Percentiles rank a stretch among this genome's conserved stretches.
phyloP scores from a whole-genome alignment of 371 early-diverging fungal species.

The Hamiltosporidium tvaerminnensis region DNA sequence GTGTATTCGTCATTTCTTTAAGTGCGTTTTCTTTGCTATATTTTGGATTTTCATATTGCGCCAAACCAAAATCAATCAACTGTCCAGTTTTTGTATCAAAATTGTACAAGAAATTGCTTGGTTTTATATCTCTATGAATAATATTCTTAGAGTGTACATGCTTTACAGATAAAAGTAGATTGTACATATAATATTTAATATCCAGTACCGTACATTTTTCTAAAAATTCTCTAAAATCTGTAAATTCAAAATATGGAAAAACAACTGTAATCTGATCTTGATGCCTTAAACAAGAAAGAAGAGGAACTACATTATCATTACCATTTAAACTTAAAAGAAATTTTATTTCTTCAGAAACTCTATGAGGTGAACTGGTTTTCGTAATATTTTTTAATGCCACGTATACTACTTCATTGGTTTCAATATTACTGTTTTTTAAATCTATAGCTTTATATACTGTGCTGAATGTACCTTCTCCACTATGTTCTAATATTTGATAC shows the following conservation, averaged over 20 bases:
- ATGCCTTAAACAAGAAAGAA: slow-evolving; percentile 65
- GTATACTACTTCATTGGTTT: no score
- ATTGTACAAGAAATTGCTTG: slow-evolving; percentile 79
- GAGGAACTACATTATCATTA: slow-evolving; percentile 56
- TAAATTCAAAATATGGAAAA: slow-evolving; percentile 68
- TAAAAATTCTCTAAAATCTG: slow-evolving; percentile 63
- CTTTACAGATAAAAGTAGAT: slow-evolving; percentile 60
- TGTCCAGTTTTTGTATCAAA: slow-evolving; percentile 59
- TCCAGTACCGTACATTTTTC: slow-evolving; percentile 55
- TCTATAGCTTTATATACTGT: slow-evolving; percentile 81
- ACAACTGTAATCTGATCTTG: slow-evolving; percentile 68
- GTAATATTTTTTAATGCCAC: slow-evolving; percentile 1
- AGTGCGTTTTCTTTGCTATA: slow-evolving; percentile 4
- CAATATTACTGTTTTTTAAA: slow-evolving; percentile 59
- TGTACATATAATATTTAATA: slow-evolving; percentile 63
- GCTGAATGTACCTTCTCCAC: slow-evolving; percentile 66
- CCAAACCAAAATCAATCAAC: slow-evolving; percentile 91
- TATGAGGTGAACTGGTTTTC: slow-evolving; percentile 55
- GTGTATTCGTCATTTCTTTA: background rate
- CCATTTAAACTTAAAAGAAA: slow-evolving; percentile 61
- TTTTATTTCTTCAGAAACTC: slow-evolving; percentile 71
- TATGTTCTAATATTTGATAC: slow-evolving; percentile 10
- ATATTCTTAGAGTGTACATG: slow-evolving; percentile 53
- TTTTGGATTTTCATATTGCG: slow-evolving; percentile 56
- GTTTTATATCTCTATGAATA: slow-evolving; percentile 80